Base-by-base conservation (phyloP, 2,329 filamentous ascomycete genomes). In the Ceratocystis smalleyi region DNA sequence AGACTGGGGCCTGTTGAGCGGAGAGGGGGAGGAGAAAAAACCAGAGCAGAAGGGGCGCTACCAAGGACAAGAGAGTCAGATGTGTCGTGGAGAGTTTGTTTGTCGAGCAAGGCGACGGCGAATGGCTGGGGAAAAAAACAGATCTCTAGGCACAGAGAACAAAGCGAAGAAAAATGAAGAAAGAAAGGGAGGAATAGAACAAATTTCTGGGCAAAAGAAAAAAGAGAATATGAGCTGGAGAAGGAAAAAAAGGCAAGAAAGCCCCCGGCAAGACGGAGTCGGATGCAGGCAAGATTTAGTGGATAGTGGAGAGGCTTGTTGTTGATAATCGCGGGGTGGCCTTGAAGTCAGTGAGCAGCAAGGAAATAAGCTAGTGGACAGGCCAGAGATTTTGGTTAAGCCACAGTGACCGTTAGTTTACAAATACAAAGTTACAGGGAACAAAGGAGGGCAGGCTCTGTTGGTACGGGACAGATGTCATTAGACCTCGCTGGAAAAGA, bases 251-350 rank as follows among this genome's bases (percentile, higher is more conserved):
- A 43, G 43, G 15, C n/a, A 59, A 32, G 24, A 59, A 43, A 60
- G 10, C 22, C 35, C 27, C 22, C 45, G 47, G 32, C 45, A 54
- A 43, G 47, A 63, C 45, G 47, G 45, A 55, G 47, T 55, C 32
- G 61, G 35, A 57, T 24, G 47, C 49, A 62, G 43, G 43, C 47
- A 51, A 35, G 54, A n/a, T 57, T 27, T 51, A 51, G 47, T 47
- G 45, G 35, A 5, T 40, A 47, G 49, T 57, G 54, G 24, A 35
- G 54, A 57, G 54, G 27, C 17, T 40, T 40, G 35, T 40, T 57
- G 61, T 63, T 47, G 32, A 63, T 49, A 63, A 63, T 63, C 61
- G 61, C 61, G 61, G 61, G 61, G 61, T 63, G 57, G 12, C 35
- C 43, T 51, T 45, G 30, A 63, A 43, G 22, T 43, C 19, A 47